Evolutionary conservation across 495 filamentous ascomycete genomes (phyloP).

Genomic region (Xylaria flabelliformis): DNA sequence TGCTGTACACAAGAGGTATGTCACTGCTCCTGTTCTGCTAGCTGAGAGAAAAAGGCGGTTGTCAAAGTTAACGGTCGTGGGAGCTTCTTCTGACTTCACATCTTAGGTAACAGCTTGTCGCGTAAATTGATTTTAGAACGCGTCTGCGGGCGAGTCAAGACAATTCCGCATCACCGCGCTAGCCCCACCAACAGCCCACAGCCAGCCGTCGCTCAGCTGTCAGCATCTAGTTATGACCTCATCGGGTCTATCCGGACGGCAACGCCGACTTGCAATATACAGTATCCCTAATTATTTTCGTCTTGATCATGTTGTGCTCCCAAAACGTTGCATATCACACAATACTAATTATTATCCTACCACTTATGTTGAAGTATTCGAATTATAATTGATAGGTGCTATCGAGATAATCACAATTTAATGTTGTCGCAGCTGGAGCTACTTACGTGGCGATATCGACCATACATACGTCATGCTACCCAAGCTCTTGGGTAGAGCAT

Average conservation of each 20-base stretch:
- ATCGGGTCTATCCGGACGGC: constrained; percentile 14
- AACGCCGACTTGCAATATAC: constrained; percentile 15
- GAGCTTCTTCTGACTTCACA: constrained; percentile 4
- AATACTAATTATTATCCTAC: constrained; percentile 4
- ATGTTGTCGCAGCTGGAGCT: background rate
- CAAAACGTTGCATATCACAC: background rate
- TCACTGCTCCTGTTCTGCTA: background rate
- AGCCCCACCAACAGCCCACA: background rate
- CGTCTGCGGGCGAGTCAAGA: constrained; percentile 30
- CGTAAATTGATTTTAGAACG: constrained; percentile 38
- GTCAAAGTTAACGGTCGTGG: background rate
- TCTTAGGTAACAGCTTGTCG: constrained; percentile 12
- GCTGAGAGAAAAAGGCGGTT: background rate
- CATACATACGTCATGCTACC: background rate
- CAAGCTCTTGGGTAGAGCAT: background rate
- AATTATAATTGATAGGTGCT: background rate
- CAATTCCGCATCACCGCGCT: background rate
- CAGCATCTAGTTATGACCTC: background rate
- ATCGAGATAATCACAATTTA: background rate
- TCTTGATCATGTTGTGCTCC: constrained; percentile 12
- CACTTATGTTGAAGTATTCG: background rate
- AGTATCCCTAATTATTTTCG: constrained; percentile 20
- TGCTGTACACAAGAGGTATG: background rate
- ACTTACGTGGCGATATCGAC: constrained; percentile 1
- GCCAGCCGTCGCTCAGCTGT: constrained; percentile 15